Evolutionary conservation across 2,329 filamentous ascomycete genomes (phyloP).

Genomic region (Cylindrodendrum hubeiense): DNA sequence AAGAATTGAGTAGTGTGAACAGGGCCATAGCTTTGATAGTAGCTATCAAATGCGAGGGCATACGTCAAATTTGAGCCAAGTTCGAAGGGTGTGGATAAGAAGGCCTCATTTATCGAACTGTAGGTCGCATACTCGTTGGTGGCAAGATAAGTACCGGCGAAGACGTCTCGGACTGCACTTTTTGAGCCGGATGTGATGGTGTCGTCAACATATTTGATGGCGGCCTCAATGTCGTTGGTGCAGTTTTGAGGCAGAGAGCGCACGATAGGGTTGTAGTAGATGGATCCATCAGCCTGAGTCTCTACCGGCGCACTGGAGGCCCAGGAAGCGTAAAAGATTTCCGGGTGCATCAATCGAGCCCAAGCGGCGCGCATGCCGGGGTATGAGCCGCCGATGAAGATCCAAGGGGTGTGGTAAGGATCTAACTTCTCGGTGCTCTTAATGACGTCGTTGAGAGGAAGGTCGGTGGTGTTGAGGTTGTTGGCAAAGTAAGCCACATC

Average conservation of each 20-base stretch:
- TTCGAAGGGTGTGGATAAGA: background rate
- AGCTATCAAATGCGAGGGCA: constrained; percentile 16
- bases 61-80: constrained; percentile 9
- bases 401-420: constrained; percentile 61
- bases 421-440: constrained; percentile 45
- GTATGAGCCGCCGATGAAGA: constrained; percentile 65
- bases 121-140: background rate
- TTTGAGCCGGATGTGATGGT: constrained; percentile 12
- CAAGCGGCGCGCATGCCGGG: constrained; percentile 63
- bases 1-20: background rate
- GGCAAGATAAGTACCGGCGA: constrained; percentile 12
- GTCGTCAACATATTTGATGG: constrained; percentile 60
- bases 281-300: constrained; percentile 59
- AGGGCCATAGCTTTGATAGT: constrained; percentile 19
- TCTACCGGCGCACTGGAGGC: constrained; percentile 63
- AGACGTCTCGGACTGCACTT: background rate
- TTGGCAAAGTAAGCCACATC: constrained; percentile 47
- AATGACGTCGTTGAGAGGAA: constrained; percentile 55
- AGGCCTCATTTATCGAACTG: background rate
- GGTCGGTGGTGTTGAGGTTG: constrained; percentile 47
- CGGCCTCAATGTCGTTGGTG: constrained; percentile 58
- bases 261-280: constrained; percentile 62
- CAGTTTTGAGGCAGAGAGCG: constrained; percentile 62
- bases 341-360: constrained; percentile 59
- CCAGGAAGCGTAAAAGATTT: constrained; percentile 64